Conservation (phyloP, 306 rosid genomes). For the Vicia villosa region DNA sequence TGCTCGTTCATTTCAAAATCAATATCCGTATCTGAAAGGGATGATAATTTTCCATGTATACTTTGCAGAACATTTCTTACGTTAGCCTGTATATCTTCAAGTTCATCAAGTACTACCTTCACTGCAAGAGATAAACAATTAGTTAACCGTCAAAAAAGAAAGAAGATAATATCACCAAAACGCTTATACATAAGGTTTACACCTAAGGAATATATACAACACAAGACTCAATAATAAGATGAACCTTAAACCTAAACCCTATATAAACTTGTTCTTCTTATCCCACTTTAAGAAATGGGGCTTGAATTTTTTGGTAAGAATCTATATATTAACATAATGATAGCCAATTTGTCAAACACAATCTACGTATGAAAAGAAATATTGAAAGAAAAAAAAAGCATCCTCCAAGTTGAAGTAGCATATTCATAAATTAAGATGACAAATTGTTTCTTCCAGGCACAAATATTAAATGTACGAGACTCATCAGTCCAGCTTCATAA, state of each 20-base stretch:
- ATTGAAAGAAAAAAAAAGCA: too few relatives aligned
- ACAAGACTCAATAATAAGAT: not conserved
- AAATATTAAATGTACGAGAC: too few relatives aligned
- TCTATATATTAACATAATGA: conserved; percentile 6
- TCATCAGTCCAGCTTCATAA: too few relatives aligned
- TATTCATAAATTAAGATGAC: too few relatives aligned
- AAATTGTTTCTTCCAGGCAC: too few relatives aligned
- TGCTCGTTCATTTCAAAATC: conserved; percentile 44
- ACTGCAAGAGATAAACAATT: conserved; percentile 46
- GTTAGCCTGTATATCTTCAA: conserved; percentile 55
- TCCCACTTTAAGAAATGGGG: not conserved
- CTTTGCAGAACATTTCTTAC: conserved; percentile 45
- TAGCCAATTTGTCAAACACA: conserved; percentile 17
- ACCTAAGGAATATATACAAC: conserved; percentile 19
- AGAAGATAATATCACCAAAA: conserved; percentile 10
- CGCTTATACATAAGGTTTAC: not conserved
- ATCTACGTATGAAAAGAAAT: too few relatives aligned
- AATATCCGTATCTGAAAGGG: conserved; percentile 32
- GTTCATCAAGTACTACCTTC: conserved; percentile 51
- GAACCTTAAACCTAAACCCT: not conserved
- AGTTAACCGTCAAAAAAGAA: conserved; percentile 36
- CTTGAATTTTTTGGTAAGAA: not conserved
- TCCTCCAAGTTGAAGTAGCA: too few relatives aligned
- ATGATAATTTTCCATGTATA: conserved; percentile 23
- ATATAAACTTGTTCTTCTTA: conserved; percentile 6